Evolutionary conservation across 202 grass and related monocot species (phyloP).

Genomic region (Brachypodium distachyon): DNA sequence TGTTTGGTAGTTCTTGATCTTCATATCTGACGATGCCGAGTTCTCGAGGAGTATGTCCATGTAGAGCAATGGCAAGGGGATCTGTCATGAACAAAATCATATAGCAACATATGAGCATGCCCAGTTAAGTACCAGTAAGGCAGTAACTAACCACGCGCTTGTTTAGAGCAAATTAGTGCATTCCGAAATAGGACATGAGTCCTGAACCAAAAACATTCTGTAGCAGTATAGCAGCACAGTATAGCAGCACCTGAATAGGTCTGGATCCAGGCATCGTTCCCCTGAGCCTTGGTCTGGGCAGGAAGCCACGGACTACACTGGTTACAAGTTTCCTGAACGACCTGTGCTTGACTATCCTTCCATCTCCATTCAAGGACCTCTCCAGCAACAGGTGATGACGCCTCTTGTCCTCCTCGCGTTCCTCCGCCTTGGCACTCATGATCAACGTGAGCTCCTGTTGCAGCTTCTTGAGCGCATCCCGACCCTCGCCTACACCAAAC

Average conservation of each 20-base stretch:
- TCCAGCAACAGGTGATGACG: conserved; percentile 10
- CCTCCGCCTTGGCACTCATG: conserved; percentile 18
- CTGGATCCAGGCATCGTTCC: conserved; percentile 25
- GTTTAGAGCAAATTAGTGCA: background rate
- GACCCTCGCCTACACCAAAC: conserved; percentile 22
- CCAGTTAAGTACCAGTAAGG: background rate
- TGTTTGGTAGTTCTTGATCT: conserved; percentile 1
- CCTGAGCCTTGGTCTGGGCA: conserved; percentile 21
- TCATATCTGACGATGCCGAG: background rate
- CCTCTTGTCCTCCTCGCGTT: conserved; percentile 1
- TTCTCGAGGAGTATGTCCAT: conserved; percentile 14
- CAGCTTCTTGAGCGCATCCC: conserved; percentile 33
- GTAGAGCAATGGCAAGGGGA: conserved; percentile 31
- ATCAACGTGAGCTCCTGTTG: conserved; percentile 37
- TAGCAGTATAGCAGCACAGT: too few relatives aligned
- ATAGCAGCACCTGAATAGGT: conserved; percentile 40
- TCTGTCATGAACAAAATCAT: conserved; percentile 28
- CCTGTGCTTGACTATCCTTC: conserved; percentile 15
- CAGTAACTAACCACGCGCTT: background rate
- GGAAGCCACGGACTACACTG: conserved; percentile 26
- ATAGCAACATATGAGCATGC: background rate
- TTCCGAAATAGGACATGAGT: background rate
- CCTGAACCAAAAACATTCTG: background rate
- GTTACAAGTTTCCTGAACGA: conserved; percentile 39
- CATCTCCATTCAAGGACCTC: conserved; percentile 15